Base-by-base conservation (phyloP, 169 alveolate genomes). In the Amoebophrya sp. region DNA sequence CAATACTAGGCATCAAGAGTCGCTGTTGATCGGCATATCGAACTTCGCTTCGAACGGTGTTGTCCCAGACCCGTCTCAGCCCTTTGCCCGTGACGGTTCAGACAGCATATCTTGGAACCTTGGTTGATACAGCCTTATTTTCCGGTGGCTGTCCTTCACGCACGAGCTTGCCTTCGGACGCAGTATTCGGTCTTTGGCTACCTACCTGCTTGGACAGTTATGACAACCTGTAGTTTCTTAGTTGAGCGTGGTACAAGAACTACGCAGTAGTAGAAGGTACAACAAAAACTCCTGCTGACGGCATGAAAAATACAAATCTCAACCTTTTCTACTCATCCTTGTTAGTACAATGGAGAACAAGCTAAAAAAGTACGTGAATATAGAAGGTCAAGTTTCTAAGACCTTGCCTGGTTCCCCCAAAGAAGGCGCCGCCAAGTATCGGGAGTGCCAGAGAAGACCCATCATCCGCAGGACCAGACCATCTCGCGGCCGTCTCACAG, bases 341-440 rank as follows among this genome's bases (percentile, higher is more conserved):
- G n/a, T n/a, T n/a, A n/a, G n/a, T n/a, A n/a, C n/a, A n/a, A n/a
- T n/a, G n/a, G n/a, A n/a, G n/a, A n/a, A n/a, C n/a, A n/a, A n/a
- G n/a, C n/a, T n/a, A n/a, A n/a, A n/a, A n/a, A n/a, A n/a, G n/a
- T n/a, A n/a, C n/a, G n/a, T n/a, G n/a, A n/a, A n/a, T n/a, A n/a
- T n/a, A n/a, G n/a, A n/a, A n/a, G n/a, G n/a, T n/a, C n/a, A n/a
- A n/a, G n/a, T n/a, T n/a, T n/a, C n/a, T n/a, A n/a, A n/a, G n/a
- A n/a, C n/a, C n/a, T n/a, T n/a, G 83, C 33, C 26, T 65, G 36
- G 83, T 65, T 29, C 83, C 83, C 1, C 83, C 83, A 65, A 65
- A 65, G 83, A 65, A 65, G n/a, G 2, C 83, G 83, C 83, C 83
- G 26, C 83, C 83, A 36, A 65, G 83, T 26, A 65, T 65, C 26